Base-by-base conservation (phyloP, 2,329 filamentous ascomycete species). In the Penicillium sp. region DNA sequence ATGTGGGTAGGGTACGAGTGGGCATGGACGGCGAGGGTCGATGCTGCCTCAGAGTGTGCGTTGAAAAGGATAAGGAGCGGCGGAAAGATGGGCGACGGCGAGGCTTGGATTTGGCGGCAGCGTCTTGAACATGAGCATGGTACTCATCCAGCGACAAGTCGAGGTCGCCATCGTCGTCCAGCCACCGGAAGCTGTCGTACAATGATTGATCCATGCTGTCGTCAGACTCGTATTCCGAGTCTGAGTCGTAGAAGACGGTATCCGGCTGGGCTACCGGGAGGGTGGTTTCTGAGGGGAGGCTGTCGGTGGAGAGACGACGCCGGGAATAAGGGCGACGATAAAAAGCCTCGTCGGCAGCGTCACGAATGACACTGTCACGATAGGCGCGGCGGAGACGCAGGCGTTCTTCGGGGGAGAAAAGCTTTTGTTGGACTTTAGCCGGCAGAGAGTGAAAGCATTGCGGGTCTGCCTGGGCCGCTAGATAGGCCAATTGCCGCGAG, bases 361-460 rank as follows among this genome's bases (percentile, higher is more conserved):
- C 83, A 49, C 85, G 73, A 51, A 86, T 83, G 54, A 83, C 70
- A 61, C 77, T 81, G 64, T 84, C 78, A 53, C 82, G 77, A 54
- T 82, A 81, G 56, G 80, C 80, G 41, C 83, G 83, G 56, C 89
- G 79, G 27, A 75, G 55, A 58, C 87, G 75, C 44, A 84, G 77
- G 66, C 89, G 89, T 75, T 95, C 90, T 73, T 92, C 88, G 50
- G 80, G 81, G 24, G 87, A 88, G 72, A 92, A 89, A 61, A 89
- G 85, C 64, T 85, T 86, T 64, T 86, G 85, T 70, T 86, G 87
- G 63, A 92, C 83, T 74, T 91, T 92, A 62, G 89, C 85, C 19
- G 91, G 89, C 43, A 92, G 80, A 22, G 82, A 85, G 54, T 87
- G 80, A 72, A 88, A 92, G 80, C 89, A 91, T 62, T 85, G 81